phyloP scores from a whole-genome alignment of 2,329 filamentous ascomycete species.

The Gaeumannomyces tritici region DNA sequence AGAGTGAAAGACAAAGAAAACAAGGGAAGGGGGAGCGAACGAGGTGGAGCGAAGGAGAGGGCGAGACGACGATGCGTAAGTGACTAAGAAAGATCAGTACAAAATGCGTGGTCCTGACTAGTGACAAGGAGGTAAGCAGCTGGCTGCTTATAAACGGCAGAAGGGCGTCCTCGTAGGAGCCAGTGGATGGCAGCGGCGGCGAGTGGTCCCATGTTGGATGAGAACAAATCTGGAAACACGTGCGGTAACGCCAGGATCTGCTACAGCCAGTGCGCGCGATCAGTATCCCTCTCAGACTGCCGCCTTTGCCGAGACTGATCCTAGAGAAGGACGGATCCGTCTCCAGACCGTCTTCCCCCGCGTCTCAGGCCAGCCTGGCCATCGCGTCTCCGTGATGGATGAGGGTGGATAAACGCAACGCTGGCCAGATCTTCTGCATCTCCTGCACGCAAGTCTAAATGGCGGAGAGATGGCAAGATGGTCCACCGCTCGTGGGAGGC shows the following conservation, averaged over 20 bases:
- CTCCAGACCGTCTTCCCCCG: not conserved
- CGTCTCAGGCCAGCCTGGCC: too few species aligned
- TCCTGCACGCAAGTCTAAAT: not conserved
- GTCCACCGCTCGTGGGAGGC: too few species aligned
- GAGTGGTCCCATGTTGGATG: not conserved
- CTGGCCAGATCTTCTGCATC: not conserved
- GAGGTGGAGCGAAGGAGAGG: not conserved
- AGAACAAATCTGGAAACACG: not conserved
- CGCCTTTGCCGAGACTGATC: not conserved
- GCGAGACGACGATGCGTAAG: not conserved
- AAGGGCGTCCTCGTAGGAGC: too few species aligned
- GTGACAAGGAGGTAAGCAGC: too few species aligned
- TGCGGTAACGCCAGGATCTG: not conserved
- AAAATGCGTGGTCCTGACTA: not conserved
- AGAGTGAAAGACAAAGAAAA: not conserved
- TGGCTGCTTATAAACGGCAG: not conserved
- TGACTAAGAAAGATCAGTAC: not conserved
- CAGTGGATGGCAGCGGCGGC: too few species aligned
- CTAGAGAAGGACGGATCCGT: not conserved
- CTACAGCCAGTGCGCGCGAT: not conserved
- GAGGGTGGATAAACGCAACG: too few species aligned
- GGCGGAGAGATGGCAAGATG: too few species aligned
- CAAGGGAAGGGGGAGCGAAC: not conserved
- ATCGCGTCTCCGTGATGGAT: not conserved
- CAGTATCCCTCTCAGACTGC: not conserved